A percentile compares a stretch with the other conserved stretches of the same genome.
phyloP scores from a whole-genome alignment of 1,284 basidiomycete genomes.

The Xerocomus amazonicus region DNA sequence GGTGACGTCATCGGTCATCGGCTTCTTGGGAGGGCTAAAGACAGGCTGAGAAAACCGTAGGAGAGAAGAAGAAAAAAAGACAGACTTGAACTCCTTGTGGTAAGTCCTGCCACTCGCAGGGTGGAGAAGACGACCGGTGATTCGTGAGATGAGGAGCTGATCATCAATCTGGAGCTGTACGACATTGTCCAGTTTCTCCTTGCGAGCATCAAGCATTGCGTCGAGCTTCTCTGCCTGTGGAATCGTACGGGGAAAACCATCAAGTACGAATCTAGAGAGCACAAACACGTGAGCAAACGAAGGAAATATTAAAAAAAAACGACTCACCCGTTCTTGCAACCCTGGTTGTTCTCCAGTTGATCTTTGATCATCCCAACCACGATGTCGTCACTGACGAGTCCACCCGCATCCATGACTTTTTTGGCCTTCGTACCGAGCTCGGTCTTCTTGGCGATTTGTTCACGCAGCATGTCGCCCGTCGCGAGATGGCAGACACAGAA shows the following conservation, averaged over 20 bases:
- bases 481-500: constrained; percentile 98
- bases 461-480: constrained; percentile 97
- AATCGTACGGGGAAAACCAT: constrained; percentile 97
- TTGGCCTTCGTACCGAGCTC: constrained; percentile 89
- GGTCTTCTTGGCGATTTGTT: constrained; percentile 89
- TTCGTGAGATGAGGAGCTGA: constrained; percentile 93
- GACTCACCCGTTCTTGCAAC: constrained; percentile 88
- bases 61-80: constrained; percentile 16
- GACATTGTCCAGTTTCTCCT: constrained; percentile 89
- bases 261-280: constrained; percentile 82
- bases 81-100: constrained; percentile 93
- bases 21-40: constrained; percentile 89
- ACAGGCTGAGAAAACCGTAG: constrained; percentile 4
- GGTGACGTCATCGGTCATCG: constrained; percentile 89
- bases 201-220: constrained; percentile 77
- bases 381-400: constrained; percentile 93
- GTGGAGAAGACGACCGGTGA: constrained; percentile 95
- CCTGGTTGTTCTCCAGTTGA: constrained; percentile 90
- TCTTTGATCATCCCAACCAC: constrained; percentile 98
- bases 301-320: constrained; percentile 6
- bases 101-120: constrained; percentile 87
- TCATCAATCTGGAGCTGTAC: constrained; percentile 93
- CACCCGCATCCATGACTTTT: constrained; percentile 97
- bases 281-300: neutral
- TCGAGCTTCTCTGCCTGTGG: constrained; percentile 98